Evolutionary conservation across 1,139 yeast species (phyloP).

Genomic region (Suhomyces maxii): DNA sequence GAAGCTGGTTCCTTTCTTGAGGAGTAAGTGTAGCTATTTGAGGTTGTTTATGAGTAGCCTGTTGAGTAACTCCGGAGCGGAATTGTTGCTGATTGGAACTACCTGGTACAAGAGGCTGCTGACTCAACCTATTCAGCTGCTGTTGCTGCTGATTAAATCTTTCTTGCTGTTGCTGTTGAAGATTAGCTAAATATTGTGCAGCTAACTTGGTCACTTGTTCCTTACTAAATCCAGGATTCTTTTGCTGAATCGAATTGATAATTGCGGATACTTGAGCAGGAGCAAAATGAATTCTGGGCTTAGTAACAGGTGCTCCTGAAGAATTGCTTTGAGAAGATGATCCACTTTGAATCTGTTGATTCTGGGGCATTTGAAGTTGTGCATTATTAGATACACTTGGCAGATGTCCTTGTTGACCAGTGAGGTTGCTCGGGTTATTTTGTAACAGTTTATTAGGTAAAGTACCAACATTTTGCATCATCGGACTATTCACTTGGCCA

Average conservation of each 20-base stretch:
- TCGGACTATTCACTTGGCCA: slow-evolving; percentile 10
- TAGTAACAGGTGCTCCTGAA: slow-evolving; percentile 17
- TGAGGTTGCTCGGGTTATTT: neutral
- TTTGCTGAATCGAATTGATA: slow-evolving; percentile 65
- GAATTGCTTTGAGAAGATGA: slow-evolving; percentile 6
- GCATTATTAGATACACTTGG: neutral
- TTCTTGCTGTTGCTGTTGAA: slow-evolving; percentile 52
- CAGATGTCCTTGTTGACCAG: slow-evolving; percentile 1
- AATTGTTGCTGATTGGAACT: slow-evolving; percentile 4
- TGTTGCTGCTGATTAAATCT: slow-evolving; percentile 34
- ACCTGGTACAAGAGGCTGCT: neutral
- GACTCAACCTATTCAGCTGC: slow-evolving; percentile 13
- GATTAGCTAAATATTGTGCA: slow-evolving; percentile 63
- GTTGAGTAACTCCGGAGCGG: slow-evolving; percentile 2
- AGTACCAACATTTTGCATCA: slow-evolving; percentile 5
- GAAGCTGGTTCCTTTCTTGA: slow-evolving; percentile 39
- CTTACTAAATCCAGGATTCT: slow-evolving; percentile 66
- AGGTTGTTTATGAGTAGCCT: slow-evolving; percentile 20
- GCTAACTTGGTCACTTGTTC: slow-evolving; percentile 75
- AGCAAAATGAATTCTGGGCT: slow-evolving; percentile 49
- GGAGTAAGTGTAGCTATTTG: slow-evolving; percentile 37
- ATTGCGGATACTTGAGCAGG: slow-evolving; percentile 70
- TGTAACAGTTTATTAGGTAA: slow-evolving; percentile 5
- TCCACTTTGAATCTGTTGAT: slow-evolving; percentile 8
- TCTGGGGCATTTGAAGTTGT: slow-evolving; percentile 8